phyloP scores from a whole-genome alignment of 2,329 filamentous ascomycete species.

The Exserohilum rostratum region DNA sequence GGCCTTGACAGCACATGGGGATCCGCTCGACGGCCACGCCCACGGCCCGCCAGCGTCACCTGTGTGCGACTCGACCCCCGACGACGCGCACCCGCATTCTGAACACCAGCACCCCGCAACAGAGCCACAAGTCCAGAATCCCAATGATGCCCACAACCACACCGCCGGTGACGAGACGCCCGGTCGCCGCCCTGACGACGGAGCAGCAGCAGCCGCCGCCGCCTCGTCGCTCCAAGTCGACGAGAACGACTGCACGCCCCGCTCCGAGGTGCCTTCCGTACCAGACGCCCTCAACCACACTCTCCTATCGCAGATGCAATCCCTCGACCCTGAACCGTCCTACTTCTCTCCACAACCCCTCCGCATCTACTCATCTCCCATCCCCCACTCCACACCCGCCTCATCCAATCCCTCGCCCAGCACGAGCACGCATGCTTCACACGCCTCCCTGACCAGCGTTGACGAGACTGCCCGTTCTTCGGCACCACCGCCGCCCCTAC shows the following conservation, averaged over 20 bases:
- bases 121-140: neutral
- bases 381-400: constrained; percentile 35
- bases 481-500: constrained; percentile 13
- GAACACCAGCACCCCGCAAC: neutral
- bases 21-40: constrained; percentile 15
- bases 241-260: constrained; percentile 48
- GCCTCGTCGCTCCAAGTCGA: constrained; percentile 17
- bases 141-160: neutral
- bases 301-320: constrained; percentile 25
- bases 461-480: constrained; percentile 15
- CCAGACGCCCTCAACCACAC: constrained; percentile 31
- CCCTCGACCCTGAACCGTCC: constrained; percentile 37
- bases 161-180: constrained; percentile 12
- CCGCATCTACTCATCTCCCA: constrained; percentile 41
- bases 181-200: constrained; percentile 9
- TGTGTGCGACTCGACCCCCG: constrained; percentile 33
- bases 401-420: constrained; percentile 43
- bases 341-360: constrained; percentile 50
- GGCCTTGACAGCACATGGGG: constrained; percentile 32
- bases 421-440: constrained; percentile 35
- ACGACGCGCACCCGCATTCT: constrained; percentile 15
- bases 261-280: constrained; percentile 48
- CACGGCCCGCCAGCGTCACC: constrained; percentile 31
- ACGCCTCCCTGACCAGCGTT: constrained; percentile 27
- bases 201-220: too few relatives aligned